Percentiles rank a stretch among this genome's conserved stretches.
These are phyloP conservation scores for Diplodia mutila DNA, from an alignment of 2,329 filamentous ascomycete species.

Conservation along the genomic window DNA sequence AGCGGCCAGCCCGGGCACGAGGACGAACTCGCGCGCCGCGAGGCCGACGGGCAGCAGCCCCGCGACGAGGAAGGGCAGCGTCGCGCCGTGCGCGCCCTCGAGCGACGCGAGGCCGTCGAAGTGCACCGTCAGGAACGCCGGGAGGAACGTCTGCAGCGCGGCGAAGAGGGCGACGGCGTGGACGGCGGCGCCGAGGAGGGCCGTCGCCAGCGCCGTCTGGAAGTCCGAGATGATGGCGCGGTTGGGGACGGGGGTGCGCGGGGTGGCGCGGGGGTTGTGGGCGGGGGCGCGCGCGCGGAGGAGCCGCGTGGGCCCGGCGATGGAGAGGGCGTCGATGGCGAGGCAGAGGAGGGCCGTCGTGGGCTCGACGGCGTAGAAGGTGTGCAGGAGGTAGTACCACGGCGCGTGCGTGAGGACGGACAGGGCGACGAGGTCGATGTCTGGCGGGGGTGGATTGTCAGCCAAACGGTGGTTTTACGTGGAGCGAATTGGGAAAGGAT, in stretches of 20 bases:
- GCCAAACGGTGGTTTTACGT: too few relatives aligned
- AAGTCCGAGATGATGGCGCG: slow-evolving; percentile 47
- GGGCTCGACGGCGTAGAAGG: slow-evolving; percentile 74
- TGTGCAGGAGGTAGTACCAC: slow-evolving; percentile 72
- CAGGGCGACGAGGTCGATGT: slow-evolving; percentile 50
- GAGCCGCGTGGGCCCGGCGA: slow-evolving; percentile 73
- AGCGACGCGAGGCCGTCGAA: slow-evolving; percentile 75
- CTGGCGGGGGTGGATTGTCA: slow-evolving; percentile 29
- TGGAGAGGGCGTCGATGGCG: slow-evolving; percentile 69
- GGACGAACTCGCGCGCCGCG: slow-evolving; percentile 76
- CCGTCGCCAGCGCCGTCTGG: slow-evolving; percentile 59
- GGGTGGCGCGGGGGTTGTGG: slow-evolving; percentile 60
- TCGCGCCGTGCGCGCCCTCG: slow-evolving; percentile 66
- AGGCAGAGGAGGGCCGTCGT: slow-evolving; percentile 65
- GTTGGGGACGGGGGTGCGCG: slow-evolving; percentile 39
- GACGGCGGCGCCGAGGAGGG: slow-evolving; percentile 69
- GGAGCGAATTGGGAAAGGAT: slow-evolving; percentile 35
- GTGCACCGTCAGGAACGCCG: slow-evolving; percentile 71
- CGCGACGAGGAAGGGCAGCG: slow-evolving; percentile 51
- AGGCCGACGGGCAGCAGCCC: slow-evolving; percentile 70
- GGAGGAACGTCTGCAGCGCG: slow-evolving; percentile 71
- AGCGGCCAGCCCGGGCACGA: slow-evolving; percentile 66
- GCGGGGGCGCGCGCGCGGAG: slow-evolving; percentile 69
- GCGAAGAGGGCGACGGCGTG: slow-evolving; percentile 75
- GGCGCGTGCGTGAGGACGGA: slow-evolving; percentile 73